Base-by-base conservation (phyloP, 192 early-diverging fungal genomes). In the Blastocladiella britannica region DNA sequence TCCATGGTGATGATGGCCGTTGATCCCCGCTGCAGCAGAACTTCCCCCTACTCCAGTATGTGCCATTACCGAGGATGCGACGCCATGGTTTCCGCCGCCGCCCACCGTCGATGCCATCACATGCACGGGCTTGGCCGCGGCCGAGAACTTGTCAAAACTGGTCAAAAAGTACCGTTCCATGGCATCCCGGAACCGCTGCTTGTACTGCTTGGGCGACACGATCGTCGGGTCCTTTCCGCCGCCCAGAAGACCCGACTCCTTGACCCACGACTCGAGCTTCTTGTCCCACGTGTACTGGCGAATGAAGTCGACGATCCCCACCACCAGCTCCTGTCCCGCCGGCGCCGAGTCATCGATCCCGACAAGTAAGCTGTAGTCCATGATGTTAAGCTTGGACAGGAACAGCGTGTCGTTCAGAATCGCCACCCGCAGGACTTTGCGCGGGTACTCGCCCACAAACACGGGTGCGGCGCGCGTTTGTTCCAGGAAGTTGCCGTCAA, bases 261-360 rank as follows among this genome's bases (percentile, higher is more conserved):
- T 98, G 29, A 98, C 92, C 91, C 91, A 94, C 56, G 82, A 88
- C 65, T 98, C 94, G 20, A 98, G 64, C 68, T 89, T 89, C 72
- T 98, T 98, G 65, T 98, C 94, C 91, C 92, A 98, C 0, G 92
- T 98, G 65, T 92, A 98, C 6, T 89, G 90, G 52, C 92, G 82
- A 51, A 96, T 94, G 70, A 89, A 96, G 63, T 98, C 94, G 59
- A 98, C 90, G 55, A 98, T 96, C 5, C 94, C 94, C n/a, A 94
- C 85, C 29, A 96, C 84, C 7, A 98, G 69, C 70, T 98, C 88
- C 30, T 85, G 78, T n/a, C n/a, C n/a, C n/a, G n/a, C n/a, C n/a
- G n/a, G n/a, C 12, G 68, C 73, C 7, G 82, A 74, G 43, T 84
- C 86, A 54, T 94, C 89, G 57, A 98, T 86, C 3, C 91, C 94